These are phyloP conservation scores for Aspergillus udagawae DNA, from an alignment of 2,329 filamentous ascomycete species.

Conservation along the genomic window DNA sequence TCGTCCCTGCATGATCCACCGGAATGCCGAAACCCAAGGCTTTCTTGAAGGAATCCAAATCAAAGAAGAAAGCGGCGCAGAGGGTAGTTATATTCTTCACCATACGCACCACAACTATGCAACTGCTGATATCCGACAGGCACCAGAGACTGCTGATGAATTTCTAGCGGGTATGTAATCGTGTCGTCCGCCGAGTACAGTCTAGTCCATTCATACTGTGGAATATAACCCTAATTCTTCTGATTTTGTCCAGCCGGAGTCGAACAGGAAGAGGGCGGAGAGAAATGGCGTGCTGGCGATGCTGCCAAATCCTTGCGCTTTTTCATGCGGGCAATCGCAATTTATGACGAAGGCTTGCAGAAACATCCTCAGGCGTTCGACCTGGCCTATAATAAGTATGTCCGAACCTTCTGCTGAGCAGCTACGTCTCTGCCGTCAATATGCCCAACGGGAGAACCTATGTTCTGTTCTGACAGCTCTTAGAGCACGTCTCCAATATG, in stretches of 20 bases:
- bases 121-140: conserved; percentile 31
- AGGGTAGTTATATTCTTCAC: conserved; percentile 25
- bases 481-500: conserved; percentile 65
- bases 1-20: not conserved
- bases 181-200: not conserved
- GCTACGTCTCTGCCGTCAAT: not conserved
- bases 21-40: conserved; percentile 39
- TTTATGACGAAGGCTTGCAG: conserved; percentile 60
- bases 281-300: conserved; percentile 72
- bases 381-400: conserved; percentile 70
- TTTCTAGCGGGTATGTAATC: conserved; percentile 54
- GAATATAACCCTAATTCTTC: not conserved
- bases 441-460: not conserved
- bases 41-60: conserved; percentile 40
- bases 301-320: conserved; percentile 59
- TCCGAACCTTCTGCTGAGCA: conserved; percentile 5
- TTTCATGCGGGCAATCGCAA: conserved; percentile 60
- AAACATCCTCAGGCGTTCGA: conserved; percentile 63
- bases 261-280: conserved; percentile 65
- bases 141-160: conserved; percentile 61
- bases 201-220: not conserved
- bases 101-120: not conserved
- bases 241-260: conserved; percentile 51
- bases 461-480: conserved; percentile 9
- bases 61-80: conserved; percentile 40